A percentile compares a stretch with the other conserved stretches of the same genome.
These are phyloP conservation scores for Ocimum tenuiflorum DNA, from an alignment of 257 asterid species.

Conservation along the genomic window DNA sequence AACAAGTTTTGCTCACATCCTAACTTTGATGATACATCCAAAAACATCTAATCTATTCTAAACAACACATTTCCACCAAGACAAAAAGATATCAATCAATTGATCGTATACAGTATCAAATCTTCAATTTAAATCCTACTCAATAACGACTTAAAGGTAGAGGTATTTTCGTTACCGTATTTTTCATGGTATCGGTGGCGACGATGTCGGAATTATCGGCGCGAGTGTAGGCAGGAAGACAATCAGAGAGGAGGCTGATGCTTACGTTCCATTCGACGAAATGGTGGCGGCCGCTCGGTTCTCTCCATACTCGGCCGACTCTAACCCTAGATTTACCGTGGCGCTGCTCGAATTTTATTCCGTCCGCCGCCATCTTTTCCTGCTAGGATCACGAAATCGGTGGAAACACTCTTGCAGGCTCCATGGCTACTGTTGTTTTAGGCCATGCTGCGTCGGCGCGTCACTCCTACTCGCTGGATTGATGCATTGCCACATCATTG, in stretches of 20 bases:
- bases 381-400: background rate
- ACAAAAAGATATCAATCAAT: background rate
- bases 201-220: slow-evolving; percentile 69
- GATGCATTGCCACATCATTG: no score
- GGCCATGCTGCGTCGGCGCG: background rate
- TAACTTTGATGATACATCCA: background rate
- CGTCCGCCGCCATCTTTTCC: slow-evolving; percentile 22
- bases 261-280: slow-evolving; percentile 83
- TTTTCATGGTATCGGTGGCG: slow-evolving; percentile 96
- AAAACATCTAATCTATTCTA: no score
- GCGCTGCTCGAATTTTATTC: slow-evolving; percentile 60
- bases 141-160: background rate
- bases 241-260: slow-evolving; percentile 86
- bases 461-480: background rate
- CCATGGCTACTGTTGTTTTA: background rate
- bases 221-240: slow-evolving; percentile 59
- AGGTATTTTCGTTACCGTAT: slow-evolving; percentile 43
- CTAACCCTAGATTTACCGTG: slow-evolving; percentile 91
- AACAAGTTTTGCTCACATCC: background rate
- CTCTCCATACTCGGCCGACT: slow-evolving; percentile 77
- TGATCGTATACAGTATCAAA: background rate
- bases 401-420: background rate
- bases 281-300: slow-evolving; percentile 46
- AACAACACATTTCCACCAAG: background rate
- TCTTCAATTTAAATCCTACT: background rate